Conservation (phyloP, 257 asterid species). For the Solanum clarkiae region DNA sequence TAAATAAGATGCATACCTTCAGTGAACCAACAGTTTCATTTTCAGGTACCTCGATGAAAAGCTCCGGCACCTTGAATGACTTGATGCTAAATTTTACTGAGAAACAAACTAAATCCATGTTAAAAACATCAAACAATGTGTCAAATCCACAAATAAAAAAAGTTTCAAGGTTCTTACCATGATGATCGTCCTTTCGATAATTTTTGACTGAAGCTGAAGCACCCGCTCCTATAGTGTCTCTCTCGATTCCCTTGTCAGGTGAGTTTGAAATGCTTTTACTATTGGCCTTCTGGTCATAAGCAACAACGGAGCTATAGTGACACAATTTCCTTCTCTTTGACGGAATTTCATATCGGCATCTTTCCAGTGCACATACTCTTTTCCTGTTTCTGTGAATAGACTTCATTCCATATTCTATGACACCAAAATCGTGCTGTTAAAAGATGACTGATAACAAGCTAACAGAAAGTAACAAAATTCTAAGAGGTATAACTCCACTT, state of each 20-base stretch:
- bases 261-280: conserved; percentile 50
- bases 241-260: conserved; percentile 37
- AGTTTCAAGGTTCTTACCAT: conserved; percentile 25
- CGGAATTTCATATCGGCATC: conserved; percentile 35
- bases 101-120: not conserved
- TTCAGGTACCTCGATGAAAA: conserved; percentile 90
- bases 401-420: conserved; percentile 59
- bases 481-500: conserved; percentile 20
- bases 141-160: not conserved
- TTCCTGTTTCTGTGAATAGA: conserved; percentile 53
- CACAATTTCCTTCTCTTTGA: conserved; percentile 63
- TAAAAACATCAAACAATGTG: not conserved
- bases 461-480: not conserved
- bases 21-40: conserved; percentile 79
- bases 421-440: not conserved
- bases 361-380: conserved; percentile 35
- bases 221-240: conserved; percentile 38
- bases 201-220: conserved; percentile 22
- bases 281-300: conserved; percentile 50
- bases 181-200: conserved; percentile 37
- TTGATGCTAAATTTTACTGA: conserved; percentile 85
- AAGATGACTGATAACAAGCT: not conserved
- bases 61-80: conserved; percentile 94
- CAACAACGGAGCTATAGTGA: conserved; percentile 27
- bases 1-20: conserved; percentile 39